Percentiles rank a stretch among this genome's conserved stretches.
Conservation (phyloP, 2,329 filamentous ascomycete species). For the Diaporthe ilicicola region DNA sequence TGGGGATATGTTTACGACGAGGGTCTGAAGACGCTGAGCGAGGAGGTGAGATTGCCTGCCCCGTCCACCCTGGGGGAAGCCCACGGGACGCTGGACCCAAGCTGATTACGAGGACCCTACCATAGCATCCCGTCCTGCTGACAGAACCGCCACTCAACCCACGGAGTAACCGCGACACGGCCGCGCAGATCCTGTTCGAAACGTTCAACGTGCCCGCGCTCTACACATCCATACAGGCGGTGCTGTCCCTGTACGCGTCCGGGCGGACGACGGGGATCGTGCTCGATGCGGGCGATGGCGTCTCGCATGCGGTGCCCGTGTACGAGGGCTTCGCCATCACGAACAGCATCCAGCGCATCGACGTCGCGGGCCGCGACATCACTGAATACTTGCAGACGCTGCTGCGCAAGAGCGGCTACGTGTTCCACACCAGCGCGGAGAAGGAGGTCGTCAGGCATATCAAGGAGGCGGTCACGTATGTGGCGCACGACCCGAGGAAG, state of each 20-base stretch:
- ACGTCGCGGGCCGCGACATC: slow-evolving; percentile 94
- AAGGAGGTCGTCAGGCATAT: slow-evolving; percentile 98
- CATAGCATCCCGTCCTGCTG: slow-evolving; percentile 88
- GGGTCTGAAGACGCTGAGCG: slow-evolving; percentile 93
- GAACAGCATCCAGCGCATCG: slow-evolving; percentile 93
- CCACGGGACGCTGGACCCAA: background rate
- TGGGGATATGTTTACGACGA: slow-evolving; percentile 98
- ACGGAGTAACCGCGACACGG: slow-evolving; percentile 92
- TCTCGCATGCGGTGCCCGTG: slow-evolving; percentile 96
- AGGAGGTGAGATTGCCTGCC: slow-evolving; percentile 72
- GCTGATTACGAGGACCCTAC: slow-evolving; percentile 34
- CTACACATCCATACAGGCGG: slow-evolving; percentile 96
- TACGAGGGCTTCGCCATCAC: slow-evolving; percentile 98
- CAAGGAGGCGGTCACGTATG: slow-evolving; percentile 94
- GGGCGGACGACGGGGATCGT: slow-evolving; percentile 96
- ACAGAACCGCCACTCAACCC: slow-evolving; percentile 97
- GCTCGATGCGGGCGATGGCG: slow-evolving; percentile 92
- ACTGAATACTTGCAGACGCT: slow-evolving; percentile 94
- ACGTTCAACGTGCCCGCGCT: slow-evolving; percentile 98
- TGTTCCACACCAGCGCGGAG: slow-evolving; percentile 97
- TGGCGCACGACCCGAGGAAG: slow-evolving; percentile 87
- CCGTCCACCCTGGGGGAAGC: background rate
- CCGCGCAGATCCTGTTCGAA: slow-evolving; percentile 97
- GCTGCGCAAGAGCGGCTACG: slow-evolving; percentile 88
- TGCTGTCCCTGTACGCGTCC: slow-evolving; percentile 93